phyloP scores from a whole-genome alignment of 2,329 filamentous ascomycete genomes.

The Stachybotrys chartarum region DNA sequence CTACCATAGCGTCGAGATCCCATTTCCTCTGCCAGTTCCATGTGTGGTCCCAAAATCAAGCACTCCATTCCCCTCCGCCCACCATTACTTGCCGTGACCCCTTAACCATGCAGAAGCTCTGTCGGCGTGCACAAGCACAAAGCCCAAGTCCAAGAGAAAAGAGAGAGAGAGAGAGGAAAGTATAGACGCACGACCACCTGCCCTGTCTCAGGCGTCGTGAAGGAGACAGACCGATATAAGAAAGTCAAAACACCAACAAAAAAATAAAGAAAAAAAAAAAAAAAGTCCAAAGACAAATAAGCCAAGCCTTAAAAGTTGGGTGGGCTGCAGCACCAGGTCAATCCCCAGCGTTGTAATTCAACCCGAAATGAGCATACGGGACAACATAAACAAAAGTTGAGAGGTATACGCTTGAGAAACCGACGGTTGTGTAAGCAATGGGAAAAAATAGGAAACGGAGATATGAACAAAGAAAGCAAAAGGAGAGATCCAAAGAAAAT shows the following conservation, averaged over 20 bases:
- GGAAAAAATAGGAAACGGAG: not conserved
- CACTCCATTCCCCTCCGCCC: not conserved
- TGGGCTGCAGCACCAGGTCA: too few relatives aligned
- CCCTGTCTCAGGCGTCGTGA: constrained; percentile 28
- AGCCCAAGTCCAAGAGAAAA: constrained; percentile 1
- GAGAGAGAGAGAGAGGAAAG: constrained; percentile 12
- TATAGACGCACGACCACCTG: constrained; percentile 20
- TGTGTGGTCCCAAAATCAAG: constrained; percentile 1
- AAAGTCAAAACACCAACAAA: constrained; percentile 14
- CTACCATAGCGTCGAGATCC: constrained; percentile 21
- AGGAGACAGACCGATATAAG: constrained; percentile 14
- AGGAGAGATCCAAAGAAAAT: constrained; percentile 32
- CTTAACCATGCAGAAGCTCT: constrained; percentile 13
- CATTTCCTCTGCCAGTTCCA: constrained; percentile 16
- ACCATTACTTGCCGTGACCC: constrained; percentile 17
- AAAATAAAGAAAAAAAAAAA: constrained; percentile 11
- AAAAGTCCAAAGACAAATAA: not conserved
- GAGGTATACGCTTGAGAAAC: constrained; percentile 23
- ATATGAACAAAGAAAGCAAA: constrained; percentile 2
- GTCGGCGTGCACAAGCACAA: not conserved
- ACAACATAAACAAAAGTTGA: constrained; percentile 15
- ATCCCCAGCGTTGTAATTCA: too few relatives aligned
- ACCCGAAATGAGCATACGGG: not conserved
- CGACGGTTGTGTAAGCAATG: not conserved
- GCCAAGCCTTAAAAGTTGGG: too few relatives aligned